Base-by-base conservation (phyloP, 176 grass and related monocot species). In the Chrysopogon serrulatus region DNA sequence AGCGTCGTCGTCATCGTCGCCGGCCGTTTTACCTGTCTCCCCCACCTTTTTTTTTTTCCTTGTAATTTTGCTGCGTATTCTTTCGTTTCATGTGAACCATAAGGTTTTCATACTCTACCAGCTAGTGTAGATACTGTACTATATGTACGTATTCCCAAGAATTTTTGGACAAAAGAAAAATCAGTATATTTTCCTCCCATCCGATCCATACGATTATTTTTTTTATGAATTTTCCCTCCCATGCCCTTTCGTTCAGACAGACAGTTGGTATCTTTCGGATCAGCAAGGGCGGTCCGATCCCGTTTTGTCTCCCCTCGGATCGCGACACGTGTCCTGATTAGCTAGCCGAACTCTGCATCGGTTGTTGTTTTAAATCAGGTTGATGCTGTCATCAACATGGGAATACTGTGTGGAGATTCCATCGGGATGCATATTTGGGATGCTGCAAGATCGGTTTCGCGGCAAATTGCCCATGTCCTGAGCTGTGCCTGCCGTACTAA, bases 381-480 rank as follows among this genome's bases (percentile, higher is more conserved):
- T 23, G 53, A 1, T 8, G 35, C 13, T 9, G 80, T 87, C 24
- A 48, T 5, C 80, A 84, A 80, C 85, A 84, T 91, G 89, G 85
- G 33, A 28, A 8, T 33, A 80, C 89, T 84, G 80, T 87, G 62
- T 11, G 1, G 40, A 62, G 89, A 91, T 91, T 91, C 89, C 80
- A 36, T 68, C 1, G 80, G 80, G 75, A 33, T 13, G 73, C 66
- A 44, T 34, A 62, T 16, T 53, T 6, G 66, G 39, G 79, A 87
- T 77, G 86, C 86, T 10, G 86, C 56, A 5, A 82, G 68, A 70
- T 76, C 61, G 61, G 54, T 40, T 70, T 5, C n/a, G 80, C 36
- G 36, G 89, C 89, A 87, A 71, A 79, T 51, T 80, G 89, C 84
- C 41, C 68, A 51, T 67, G 84, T 65, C 64, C 89, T 90, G 89